Evolutionary conservation across 495 filamentous ascomycete genomes (phyloP).

Genomic region (Gamarada debralockiae): DNA sequence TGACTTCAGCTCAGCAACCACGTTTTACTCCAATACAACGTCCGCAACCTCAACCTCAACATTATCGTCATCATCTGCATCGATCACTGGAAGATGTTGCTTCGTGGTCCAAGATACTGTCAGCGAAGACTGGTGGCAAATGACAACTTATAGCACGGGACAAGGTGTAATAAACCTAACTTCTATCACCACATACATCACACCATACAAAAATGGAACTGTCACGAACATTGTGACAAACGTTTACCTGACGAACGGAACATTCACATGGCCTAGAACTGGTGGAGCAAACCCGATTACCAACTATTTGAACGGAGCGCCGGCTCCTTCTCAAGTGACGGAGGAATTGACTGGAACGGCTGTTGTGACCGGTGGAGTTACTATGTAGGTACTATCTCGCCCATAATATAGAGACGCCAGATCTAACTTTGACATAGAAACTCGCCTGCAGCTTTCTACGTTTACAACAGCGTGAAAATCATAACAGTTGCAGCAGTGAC

Average conservation of each 20-base stretch:
- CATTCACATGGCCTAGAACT: not conserved
- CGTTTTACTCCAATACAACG: not conserved
- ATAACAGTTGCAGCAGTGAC: too few relatives aligned
- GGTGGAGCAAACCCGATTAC: not conserved
- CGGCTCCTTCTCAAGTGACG: not conserved
- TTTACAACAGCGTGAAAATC: too few relatives aligned
- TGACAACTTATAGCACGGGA: not conserved
- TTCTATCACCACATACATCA: not conserved
- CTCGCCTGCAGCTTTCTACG: too few relatives aligned
- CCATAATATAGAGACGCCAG: too few relatives aligned
- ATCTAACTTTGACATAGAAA: too few relatives aligned
- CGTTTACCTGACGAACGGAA: constrained; percentile 2
- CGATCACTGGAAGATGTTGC: not conserved
- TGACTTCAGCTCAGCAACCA: too few relatives aligned
- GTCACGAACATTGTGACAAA: not conserved
- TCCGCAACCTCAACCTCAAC: too few relatives aligned
- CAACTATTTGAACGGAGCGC: not conserved
- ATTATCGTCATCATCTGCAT: too few relatives aligned
- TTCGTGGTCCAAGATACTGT: not conserved
- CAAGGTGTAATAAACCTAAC: not conserved
- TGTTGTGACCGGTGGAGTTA: not conserved
- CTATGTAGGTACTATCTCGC: too few relatives aligned
- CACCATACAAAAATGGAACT: not conserved
- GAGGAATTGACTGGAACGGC: not conserved
- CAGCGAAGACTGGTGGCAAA: not conserved